These are phyloP conservation scores for Glarea lozoyensis DNA, from an alignment of 495 filamentous ascomycete genomes.

Conservation along the genomic window DNA sequence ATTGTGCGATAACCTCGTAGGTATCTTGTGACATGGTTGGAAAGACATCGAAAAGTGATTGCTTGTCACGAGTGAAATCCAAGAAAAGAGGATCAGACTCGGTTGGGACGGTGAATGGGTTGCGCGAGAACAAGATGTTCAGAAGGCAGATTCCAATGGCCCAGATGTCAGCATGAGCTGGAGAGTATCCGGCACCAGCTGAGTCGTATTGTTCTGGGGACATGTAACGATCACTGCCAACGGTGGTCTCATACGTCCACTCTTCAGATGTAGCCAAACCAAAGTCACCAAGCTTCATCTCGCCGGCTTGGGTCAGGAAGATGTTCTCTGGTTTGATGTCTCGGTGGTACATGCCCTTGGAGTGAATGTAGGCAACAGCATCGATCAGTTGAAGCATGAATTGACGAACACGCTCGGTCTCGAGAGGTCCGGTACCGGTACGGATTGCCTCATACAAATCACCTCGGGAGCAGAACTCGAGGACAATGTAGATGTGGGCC, in stretches of 20 bases:
- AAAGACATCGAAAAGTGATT: constrained; percentile 96
- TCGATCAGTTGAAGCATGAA: constrained; percentile 94
- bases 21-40: constrained; percentile 98
- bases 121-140: constrained; percentile 91
- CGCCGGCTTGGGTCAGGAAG: constrained; percentile 76
- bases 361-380: constrained; percentile 84
- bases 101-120: constrained; percentile 84
- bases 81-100: constrained; percentile 81
- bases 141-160: constrained; percentile 91
- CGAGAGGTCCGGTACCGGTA: constrained; percentile 71
- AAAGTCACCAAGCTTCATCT: constrained; percentile 95
- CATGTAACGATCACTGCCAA: constrained; percentile 98
- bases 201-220: constrained; percentile 96
- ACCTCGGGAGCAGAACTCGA: constrained; percentile 94
- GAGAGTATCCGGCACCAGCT: constrained; percentile 75
- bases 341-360: constrained; percentile 86
- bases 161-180: constrained; percentile 92
- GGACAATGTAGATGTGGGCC: constrained; percentile 79
- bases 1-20: constrained; percentile 81
- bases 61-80: constrained; percentile 85
- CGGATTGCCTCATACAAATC: constrained; percentile 98
- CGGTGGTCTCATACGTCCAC: constrained; percentile 84
- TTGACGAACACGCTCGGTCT: constrained; percentile 91
- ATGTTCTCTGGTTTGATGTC: constrained; percentile 99
- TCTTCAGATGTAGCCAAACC: constrained; percentile 78